Percentiles rank a stretch among this genome's conserved stretches.
phyloP scores from a whole-genome alignment of 2,329 filamentous ascomycete species.

The Alternaria sp. region DNA sequence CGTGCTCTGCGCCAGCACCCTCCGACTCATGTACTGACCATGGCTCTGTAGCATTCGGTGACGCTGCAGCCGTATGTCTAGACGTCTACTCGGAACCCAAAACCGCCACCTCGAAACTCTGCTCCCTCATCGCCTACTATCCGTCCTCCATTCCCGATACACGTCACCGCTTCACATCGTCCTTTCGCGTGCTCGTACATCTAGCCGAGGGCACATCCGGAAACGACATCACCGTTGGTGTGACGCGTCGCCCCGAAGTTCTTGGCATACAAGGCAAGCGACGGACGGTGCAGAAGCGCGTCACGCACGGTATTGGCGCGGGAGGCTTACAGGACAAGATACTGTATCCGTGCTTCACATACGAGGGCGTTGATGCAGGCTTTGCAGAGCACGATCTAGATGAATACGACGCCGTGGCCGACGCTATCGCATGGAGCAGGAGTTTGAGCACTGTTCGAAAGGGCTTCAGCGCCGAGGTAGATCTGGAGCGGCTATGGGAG shows the following conservation, averaged over 20 bases:
- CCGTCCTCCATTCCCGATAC: constrained; percentile 64
- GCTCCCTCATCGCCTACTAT: constrained; percentile 69
- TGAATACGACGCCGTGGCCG: constrained; percentile 68
- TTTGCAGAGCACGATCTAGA: constrained; percentile 76
- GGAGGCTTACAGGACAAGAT: constrained; percentile 53
- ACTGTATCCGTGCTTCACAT: constrained; percentile 59
- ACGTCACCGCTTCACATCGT: constrained; percentile 52
- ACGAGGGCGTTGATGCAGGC: constrained; percentile 64
- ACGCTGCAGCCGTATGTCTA: constrained; percentile 66
- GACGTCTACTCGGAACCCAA: constrained; percentile 64
- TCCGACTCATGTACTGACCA: constrained; percentile 9
- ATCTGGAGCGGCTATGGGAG: constrained; percentile 55
- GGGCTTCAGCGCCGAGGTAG: constrained; percentile 62
- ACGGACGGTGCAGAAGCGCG: constrained; percentile 55
- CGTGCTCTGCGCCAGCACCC: neutral
- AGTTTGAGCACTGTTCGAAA: constrained; percentile 65
- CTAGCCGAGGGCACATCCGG: constrained; percentile 53
- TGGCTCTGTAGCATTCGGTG: constrained; percentile 61
- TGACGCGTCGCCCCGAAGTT: constrained; percentile 57
- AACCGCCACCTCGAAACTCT: constrained; percentile 58
- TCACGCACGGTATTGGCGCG: constrained; percentile 59
- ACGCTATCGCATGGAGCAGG: constrained; percentile 73
- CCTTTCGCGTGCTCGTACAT: constrained; percentile 62
- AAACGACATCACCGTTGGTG: constrained; percentile 55
- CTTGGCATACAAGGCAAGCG: constrained; percentile 61